Base-by-base conservation (phyloP, 768 basidiomycete genomes). In the Leccinellum albellum region DNA sequence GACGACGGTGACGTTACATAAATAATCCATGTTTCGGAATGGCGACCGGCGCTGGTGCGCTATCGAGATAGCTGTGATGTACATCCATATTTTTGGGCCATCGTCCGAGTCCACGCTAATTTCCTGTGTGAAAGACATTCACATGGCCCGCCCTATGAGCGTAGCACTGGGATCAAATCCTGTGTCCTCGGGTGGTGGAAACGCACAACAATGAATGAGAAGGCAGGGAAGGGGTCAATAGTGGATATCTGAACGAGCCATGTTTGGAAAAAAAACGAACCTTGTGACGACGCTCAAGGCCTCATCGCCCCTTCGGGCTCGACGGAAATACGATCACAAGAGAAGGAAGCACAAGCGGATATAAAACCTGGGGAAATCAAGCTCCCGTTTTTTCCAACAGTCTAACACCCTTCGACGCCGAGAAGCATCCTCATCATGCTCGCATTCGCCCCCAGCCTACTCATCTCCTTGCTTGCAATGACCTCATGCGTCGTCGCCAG, bases 401-500 rank as follows among this genome's bases (percentile, higher is more conserved):
- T 40, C 40, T 21, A 14, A 42, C 20, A 42, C 21, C 24, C 15
- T n/a, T 55, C 21, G 23, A 46, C 44, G 29, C 46, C 12, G 4
- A 53, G 24, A 15, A 50, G 15, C 14, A 21, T 53, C 20, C 4
- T 37, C 23, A 35, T 21, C 42, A 65, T 68, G 66, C 49, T 53
- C 15, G 49, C 54, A 23, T 54, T 62, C 13, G 29, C 56, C 29
- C 59, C 59, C 21, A 9, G 37, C 29, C 44, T 54, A 35, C n/a
- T 64, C 28, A 33, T 65, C 24, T 60, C 51, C 6, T 29, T 67
- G 28, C 54, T 68, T 32, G 50, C 42, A 15, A 31, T 59, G 40
- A 42, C 45, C n/a, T 57, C 57, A 24, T 61, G 28, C 14, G 59
- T 48, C 31, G 45, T 47, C 20, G 60, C 56, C 2, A 50, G 57